A percentile compares a stretch with the other conserved stretches of the same genome.
phyloP scores from a whole-genome alignment of 805 yeast species.

The Kuraishia borneana region DNA sequence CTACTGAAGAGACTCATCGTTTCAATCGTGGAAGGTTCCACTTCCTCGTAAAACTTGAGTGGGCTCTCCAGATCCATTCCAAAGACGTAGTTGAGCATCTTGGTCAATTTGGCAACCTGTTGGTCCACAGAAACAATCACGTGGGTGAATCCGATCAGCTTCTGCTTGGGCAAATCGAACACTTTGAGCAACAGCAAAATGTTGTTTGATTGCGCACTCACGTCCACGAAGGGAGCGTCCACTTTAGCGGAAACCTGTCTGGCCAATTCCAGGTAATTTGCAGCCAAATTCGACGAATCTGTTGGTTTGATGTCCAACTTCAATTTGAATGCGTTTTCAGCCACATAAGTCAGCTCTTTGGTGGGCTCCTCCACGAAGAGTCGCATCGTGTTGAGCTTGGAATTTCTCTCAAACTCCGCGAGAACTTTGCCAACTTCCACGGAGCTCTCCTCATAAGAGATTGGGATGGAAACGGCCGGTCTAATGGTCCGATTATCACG shows the following conservation, averaged over 20 bases:
- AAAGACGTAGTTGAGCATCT: conserved; percentile 28
- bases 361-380: conserved; percentile 56
- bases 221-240: conserved; percentile 10
- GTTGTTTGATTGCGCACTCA: conserved; percentile 17
- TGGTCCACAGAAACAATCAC: conserved; percentile 37
- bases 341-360: conserved; percentile 25
- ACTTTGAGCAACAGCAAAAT: conserved; percentile 44
- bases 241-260: conserved; percentile 4
- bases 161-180: conserved; percentile 46
- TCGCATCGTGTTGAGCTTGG: conserved; percentile 7
- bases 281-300: conserved; percentile 8
- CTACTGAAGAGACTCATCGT: conserved; percentile 25
- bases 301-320: neutral
- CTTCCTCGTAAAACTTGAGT: conserved; percentile 45
- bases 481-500: conserved; percentile 66
- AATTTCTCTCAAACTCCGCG: conserved; percentile 32
- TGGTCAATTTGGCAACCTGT: conserved; percentile 26
- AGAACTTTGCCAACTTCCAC: conserved; percentile 47
- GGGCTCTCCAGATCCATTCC: conserved; percentile 22
- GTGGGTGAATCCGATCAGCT: conserved; percentile 59
- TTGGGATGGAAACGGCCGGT: conserved; percentile 33
- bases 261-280: conserved; percentile 1
- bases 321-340: conserved; percentile 10
- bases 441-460: conserved; percentile 16
- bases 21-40: conserved; percentile 42